Conservation (phyloP, 495 filamentous ascomycete genomes). For the Thozetella sp. region DNA sequence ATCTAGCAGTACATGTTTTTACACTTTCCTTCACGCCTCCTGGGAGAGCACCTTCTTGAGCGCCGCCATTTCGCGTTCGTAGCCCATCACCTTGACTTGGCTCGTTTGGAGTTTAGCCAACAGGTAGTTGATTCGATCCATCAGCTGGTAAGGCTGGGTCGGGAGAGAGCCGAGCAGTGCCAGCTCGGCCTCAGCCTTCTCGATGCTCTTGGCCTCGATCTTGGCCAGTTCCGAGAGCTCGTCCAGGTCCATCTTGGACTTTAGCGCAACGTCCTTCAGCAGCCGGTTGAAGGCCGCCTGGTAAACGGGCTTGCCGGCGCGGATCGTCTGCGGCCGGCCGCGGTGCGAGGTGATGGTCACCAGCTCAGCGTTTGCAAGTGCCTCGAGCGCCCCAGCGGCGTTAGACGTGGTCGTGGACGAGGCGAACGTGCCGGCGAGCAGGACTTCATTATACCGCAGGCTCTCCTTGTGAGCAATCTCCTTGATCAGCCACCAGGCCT, state of each 20-base stretch:
- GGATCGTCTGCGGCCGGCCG: slow-evolving; percentile 76
- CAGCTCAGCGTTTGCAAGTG: slow-evolving; percentile 84
- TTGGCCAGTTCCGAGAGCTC: slow-evolving; percentile 67
- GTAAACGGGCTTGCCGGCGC: slow-evolving; percentile 86
- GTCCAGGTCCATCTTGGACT: slow-evolving; percentile 73
- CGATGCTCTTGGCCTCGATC: slow-evolving; percentile 73
- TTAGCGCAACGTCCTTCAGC: slow-evolving; percentile 70
- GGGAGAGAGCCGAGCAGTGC: slow-evolving; percentile 60
- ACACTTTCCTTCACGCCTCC: slow-evolving; percentile 9
- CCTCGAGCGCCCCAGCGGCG: slow-evolving; percentile 73
- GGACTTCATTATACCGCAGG: slow-evolving; percentile 80
- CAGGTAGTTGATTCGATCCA: slow-evolving; percentile 67
- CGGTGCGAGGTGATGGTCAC: slow-evolving; percentile 73
- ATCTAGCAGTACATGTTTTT: background rate
- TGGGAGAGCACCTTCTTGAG: slow-evolving; percentile 65
- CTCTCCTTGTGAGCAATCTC: slow-evolving; percentile 60
- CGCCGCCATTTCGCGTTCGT: slow-evolving; percentile 68
- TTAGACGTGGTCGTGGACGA: slow-evolving; percentile 42
- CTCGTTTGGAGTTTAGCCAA: slow-evolving; percentile 68
- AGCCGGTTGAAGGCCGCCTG: slow-evolving; percentile 76
- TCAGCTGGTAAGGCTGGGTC: slow-evolving; percentile 63
- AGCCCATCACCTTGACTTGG: slow-evolving; percentile 75
- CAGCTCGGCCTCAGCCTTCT: slow-evolving; percentile 81
- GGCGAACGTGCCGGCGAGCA: slow-evolving; percentile 74
- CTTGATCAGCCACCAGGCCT: slow-evolving; percentile 89